Conservation (phyloP, 1,284 basidiomycete species). For the Trichosporon asahii region DNA sequence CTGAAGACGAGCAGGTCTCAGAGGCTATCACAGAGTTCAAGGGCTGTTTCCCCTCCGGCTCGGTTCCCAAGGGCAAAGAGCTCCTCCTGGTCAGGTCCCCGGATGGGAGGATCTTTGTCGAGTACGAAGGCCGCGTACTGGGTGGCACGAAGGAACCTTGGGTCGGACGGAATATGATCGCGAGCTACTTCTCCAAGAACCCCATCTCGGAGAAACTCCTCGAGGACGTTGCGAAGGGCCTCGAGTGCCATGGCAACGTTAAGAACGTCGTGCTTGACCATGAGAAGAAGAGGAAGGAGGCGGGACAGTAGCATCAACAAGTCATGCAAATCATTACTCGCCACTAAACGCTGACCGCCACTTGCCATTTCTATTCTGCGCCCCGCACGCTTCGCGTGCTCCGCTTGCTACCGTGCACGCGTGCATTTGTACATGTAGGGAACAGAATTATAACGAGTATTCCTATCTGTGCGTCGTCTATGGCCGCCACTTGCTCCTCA, state of each 20-base stretch:
- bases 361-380: too few species aligned
- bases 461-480: not conserved
- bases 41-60: slow-evolving; percentile 53
- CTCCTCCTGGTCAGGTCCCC: slow-evolving; percentile 49
- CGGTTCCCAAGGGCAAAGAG: slow-evolving; percentile 53
- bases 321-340: not conserved
- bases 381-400: too few species aligned
- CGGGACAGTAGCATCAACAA: not conserved
- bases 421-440: slow-evolving; percentile 12
- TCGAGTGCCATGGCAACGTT: slow-evolving; percentile 23
- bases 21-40: slow-evolving; percentile 51
- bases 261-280: slow-evolving; percentile 19
- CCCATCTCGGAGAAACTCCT: slow-evolving; percentile 47
- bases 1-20: slow-evolving; percentile 45
- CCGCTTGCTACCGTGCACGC: too few species aligned
- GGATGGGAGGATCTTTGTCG: slow-evolving; percentile 18
- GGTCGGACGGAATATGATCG: slow-evolving; percentile 50
- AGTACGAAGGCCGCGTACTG: slow-evolving; percentile 44
- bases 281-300: not conserved
- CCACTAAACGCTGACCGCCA: too few species aligned
- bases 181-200: slow-evolving; percentile 52
- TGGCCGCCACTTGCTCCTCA: not conserved
- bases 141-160: slow-evolving; percentile 48
- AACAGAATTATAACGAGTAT: not conserved
- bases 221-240: slow-evolving; percentile 34